Base-by-base conservation (phyloP, 805 yeast species). In the Suhomyces prunicola region DNA sequence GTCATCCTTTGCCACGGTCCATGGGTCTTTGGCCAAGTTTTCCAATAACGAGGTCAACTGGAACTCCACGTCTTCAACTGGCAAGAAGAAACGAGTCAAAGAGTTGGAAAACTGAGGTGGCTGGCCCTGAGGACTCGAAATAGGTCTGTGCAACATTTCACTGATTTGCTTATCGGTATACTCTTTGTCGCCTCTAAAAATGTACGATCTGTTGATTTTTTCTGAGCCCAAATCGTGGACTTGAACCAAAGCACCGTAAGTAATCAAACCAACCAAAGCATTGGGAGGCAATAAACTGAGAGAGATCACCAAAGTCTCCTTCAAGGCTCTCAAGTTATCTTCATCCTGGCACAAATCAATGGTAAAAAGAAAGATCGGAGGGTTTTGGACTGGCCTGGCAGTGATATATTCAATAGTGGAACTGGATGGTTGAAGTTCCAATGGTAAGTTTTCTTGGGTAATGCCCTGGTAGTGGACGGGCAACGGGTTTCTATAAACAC, bases 331-430 rank as follows among this genome's bases (percentile, higher is more conserved):
- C 63, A 92, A 78, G 66, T 90, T 91, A 61, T 91, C 97, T 53
- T 83, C 86, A 64, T 91, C 96, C 71, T 93, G 93, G 68, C 97
- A 90, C 57, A 90, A 74, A 69, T 92, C 98, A 58, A 92, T 85
- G 29, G 90, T 91, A 65, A 89, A 90, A 53, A 90, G 72, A 68
- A 90, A 92, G 46, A 90, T 82, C 8, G 97, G 97, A 7, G 97
- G 97, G 50, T 83, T 79, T 58, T 82, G 86, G 23, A 86, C 90
- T 5, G 96, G 94, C 64, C 92, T 85, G 27, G 85, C 80, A 27
- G 92, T 81, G 54, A 89, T 83, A 70, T 92, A 92, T 74, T 92
- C 97, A 53, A 91, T 85, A 12, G 97, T 87, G 17, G 93, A 80
- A 52, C 86, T 77, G 53, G 78, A 76, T 12, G 83, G 81, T 55